Evolutionary conservation across 768 basidiomycete genomes (phyloP), one percentile per base, ranked within the genome.

Genomic region (Lyophyllum shimeji): DNA sequence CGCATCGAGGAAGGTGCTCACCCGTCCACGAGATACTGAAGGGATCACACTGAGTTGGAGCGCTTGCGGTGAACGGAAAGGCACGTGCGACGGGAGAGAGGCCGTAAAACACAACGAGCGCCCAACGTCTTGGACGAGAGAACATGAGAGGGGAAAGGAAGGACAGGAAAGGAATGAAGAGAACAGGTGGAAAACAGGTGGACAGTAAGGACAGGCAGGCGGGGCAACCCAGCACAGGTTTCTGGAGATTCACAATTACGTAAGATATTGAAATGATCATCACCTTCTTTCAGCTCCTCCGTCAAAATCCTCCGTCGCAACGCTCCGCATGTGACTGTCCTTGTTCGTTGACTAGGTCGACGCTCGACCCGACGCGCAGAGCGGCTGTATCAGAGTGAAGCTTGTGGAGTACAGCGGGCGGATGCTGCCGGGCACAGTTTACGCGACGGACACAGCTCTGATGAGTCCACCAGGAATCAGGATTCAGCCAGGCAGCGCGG

Each of bases 21-120:
- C 89, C 87, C 54, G 74, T 71, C 87, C 88, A 90, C 29, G 78
- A 74, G 50, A 92, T 62, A 44, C 69, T 64, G n/a, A 90, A 69
- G 64, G 80, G 67, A 59, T 82, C 87, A 65, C 90, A 92, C 65
- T 85, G 71, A 0, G 83, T 76, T 4, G 85, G 79, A 9, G 70
- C 51, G 8, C 68, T 65, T 24, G 68, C 56, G 27, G 72, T 69
- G 64, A 83, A 78, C 58, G 74, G 65, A 74, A 89, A 86, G 21
- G 77, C 81, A 49, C 39, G 29, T 18, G 61, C 66, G 55, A 64
- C 17, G 33, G 64, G 61, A 53, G 59, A 52, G 23, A 62, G 56
- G 33, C 57, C 59, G 65, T 55, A 66, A 61, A 62, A 59, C 59
- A 59, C 39, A 44, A 70, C 46, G 50, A 68, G 52, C 46, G 62